A percentile compares a stretch with the other conserved stretches of the same genome.
Evolutionary conservation across 2,329 filamentous ascomycete genomes (phyloP).

Genomic region (Fusarium veterinarium): DNA sequence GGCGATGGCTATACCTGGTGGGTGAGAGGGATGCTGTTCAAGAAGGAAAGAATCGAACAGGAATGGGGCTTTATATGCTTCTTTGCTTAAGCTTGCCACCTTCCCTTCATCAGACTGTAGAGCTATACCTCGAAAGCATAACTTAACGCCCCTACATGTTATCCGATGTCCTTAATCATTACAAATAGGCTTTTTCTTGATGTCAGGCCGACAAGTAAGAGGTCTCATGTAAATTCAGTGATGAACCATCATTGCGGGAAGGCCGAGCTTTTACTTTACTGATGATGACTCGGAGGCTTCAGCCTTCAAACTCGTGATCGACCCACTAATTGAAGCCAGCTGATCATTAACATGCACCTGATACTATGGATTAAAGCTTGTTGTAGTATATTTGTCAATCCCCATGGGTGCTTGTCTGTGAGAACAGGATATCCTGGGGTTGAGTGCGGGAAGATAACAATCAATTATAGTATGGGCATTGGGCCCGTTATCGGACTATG

Average conservation of each 20-base stretch:
- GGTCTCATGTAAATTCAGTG: background rate
- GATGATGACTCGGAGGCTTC: background rate
- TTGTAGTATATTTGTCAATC: too few species aligned
- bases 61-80: background rate
- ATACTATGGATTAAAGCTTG: too few species aligned
- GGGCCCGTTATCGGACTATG: too few species aligned
- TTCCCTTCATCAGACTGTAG: accelerated
- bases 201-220: too few species aligned
- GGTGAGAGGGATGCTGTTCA: background rate
- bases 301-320: background rate
- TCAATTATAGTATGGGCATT: too few species aligned
- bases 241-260: background rate
- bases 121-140: background rate
- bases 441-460: too few species aligned
- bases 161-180: accelerated
- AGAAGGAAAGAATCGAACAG: too few species aligned
- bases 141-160: accelerated
- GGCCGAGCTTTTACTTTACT: background rate
- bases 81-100: background rate
- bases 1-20: accelerated
- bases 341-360: too few species aligned
- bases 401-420: too few species aligned
- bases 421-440: too few species aligned
- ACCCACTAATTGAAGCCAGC: background rate
- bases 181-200: background rate